Evolutionary conservation across 2,329 filamentous ascomycete species (phyloP).

Genomic region (Cytospora leucostoma): DNA sequence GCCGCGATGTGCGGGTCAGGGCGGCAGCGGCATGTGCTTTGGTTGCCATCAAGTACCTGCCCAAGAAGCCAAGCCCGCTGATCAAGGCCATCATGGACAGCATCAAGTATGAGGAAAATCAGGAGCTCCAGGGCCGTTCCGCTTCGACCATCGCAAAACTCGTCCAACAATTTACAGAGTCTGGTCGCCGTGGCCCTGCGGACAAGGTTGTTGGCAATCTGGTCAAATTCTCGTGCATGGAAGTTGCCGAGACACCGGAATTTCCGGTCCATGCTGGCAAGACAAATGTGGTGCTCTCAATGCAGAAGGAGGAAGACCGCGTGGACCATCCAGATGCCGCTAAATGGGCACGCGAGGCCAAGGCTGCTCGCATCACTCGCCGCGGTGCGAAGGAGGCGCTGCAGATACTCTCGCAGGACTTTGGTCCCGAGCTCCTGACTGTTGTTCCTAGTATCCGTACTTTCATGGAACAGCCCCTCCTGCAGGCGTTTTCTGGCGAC

Average conservation of each 20-base stretch:
- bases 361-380: constrained; percentile 83
- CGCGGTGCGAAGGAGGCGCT: constrained; percentile 93
- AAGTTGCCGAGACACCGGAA: constrained; percentile 95
- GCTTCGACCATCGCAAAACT: constrained; percentile 81
- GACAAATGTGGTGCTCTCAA: constrained; percentile 80
- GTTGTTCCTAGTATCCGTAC: constrained; percentile 79
- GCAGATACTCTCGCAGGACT: constrained; percentile 79
- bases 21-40: constrained; percentile 85
- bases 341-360: constrained; percentile 87
- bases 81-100: constrained; percentile 99
- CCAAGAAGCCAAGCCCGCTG: constrained; percentile 88
- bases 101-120: constrained; percentile 90
- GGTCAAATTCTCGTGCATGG: constrained; percentile 96
- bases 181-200: constrained; percentile 79
- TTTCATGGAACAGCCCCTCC: constrained; percentile 81
- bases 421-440: constrained; percentile 75
- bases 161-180: constrained; percentile 81
- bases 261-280: constrained; percentile 82
- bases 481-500: constrained; percentile 69
- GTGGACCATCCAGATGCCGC: constrained; percentile 89
- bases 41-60: constrained; percentile 81
- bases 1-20: constrained; percentile 81
- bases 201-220: constrained; percentile 96
- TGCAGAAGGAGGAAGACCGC: constrained; percentile 96
- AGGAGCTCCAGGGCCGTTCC: constrained; percentile 83